Percentiles rank a stretch among this genome's conserved stretches.
These are phyloP conservation scores for Ogataea ramenticola DNA, from an alignment of 805 yeast species.

Conservation along the genomic window DNA sequence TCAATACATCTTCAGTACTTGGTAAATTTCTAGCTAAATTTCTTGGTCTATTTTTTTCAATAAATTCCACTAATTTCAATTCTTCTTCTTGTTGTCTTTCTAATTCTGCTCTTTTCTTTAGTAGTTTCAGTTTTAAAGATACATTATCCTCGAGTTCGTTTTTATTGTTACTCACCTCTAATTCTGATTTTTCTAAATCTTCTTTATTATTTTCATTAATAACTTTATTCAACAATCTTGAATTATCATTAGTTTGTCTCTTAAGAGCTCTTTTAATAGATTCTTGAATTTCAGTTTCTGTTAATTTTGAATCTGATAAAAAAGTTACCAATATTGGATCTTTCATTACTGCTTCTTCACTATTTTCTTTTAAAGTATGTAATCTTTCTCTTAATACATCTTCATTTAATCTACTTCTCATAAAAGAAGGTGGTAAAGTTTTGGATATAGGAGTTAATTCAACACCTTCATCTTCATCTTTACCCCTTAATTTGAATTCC, in stretches of 20 bases:
- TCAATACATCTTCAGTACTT: constrained; percentile 46
- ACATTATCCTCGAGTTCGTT: background rate
- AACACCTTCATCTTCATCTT: background rate
- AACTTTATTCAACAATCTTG: constrained; percentile 11
- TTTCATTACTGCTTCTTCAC: constrained; percentile 31
- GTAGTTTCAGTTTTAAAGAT: background rate
- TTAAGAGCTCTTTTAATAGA: constrained; percentile 24
- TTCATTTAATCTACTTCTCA: constrained; percentile 49
- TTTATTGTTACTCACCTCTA: background rate
- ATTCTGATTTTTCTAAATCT: constrained; percentile 1
- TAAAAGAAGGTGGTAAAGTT: constrained; percentile 80
- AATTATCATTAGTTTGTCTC: constrained; percentile 17
- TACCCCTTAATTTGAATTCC: constrained; percentile 49
- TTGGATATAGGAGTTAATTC: constrained; percentile 6
- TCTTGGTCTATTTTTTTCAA: constrained; percentile 42
- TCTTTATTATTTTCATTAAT: constrained; percentile 6
- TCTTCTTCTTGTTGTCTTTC: constrained; percentile 5
- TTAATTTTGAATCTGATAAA: constrained; percentile 34
- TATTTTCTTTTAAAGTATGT: constrained; percentile 17
- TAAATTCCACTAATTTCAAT: constrained; percentile 23
- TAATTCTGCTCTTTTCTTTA: background rate
- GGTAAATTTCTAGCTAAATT: constrained; percentile 51
- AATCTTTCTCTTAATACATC: constrained; percentile 22
- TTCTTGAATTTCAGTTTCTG: constrained; percentile 36
- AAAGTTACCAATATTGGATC: constrained; percentile 39